Base-by-base conservation (phyloP, 495 filamentous ascomycete genomes). In the Penicillium coprophilum region DNA sequence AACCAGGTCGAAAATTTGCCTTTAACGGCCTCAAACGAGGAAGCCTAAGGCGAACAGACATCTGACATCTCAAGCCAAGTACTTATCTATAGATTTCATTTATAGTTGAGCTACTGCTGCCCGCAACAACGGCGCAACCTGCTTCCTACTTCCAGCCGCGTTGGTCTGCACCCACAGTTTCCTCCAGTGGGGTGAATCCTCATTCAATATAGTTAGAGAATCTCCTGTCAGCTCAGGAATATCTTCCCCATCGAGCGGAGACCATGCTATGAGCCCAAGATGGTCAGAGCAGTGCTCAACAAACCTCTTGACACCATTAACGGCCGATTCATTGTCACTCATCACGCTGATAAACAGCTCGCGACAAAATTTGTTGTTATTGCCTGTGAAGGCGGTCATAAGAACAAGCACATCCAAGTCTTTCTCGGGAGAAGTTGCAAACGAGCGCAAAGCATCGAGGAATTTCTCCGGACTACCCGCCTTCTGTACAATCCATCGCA, bases 81-180 rank as follows among this genome's bases (percentile, higher is more conserved):
- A n/a, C n/a, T n/a, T 15, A n/a, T 54, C 51, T 23, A 12, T 1
- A 23, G 6, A 36, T 36, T 24, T 46, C 15, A 17, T 54, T 56
- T 60, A 64, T 32, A 70, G 52, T 45, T 72, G 71, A 50, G 73
- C 72, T 65, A 91, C 80, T 20, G 79, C 84, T 58, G 81, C 81
- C 64, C 91, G 82, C 61, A 97, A 58, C 71, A 96, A 72, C 30
- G 93, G 93, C 31, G 87, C 92, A 40, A 97, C 90, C 77, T 91
- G 87, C 74, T 97, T 97, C 61, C 93, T 77, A 70, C 92, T 96
- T 56, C 84, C 77, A 46, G 80, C 77, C 21, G 87, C 59, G 61
- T 85, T 80, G 23, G 68, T 71, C 77, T 96, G 92, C 60, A 75
- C 69, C 89, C 90, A 93, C 28, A 87, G 76, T 46, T 65, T 63